Evolutionary conservation across 2,329 filamentous ascomycete species (phyloP).

Genomic region (Paraconiothyrium sp.): DNA sequence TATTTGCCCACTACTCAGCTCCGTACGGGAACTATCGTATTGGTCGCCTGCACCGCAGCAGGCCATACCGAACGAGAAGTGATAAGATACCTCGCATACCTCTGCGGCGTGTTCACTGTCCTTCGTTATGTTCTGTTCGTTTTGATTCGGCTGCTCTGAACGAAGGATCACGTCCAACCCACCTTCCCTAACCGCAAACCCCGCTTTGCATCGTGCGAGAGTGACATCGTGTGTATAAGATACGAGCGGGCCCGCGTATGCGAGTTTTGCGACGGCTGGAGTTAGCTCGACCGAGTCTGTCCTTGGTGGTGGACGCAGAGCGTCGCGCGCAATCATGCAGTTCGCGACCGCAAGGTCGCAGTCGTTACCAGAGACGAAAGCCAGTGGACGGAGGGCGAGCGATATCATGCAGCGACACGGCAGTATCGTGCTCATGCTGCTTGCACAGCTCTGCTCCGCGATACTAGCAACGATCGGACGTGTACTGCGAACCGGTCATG

Average conservation of each 20-base stretch:
- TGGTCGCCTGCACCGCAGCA: background rate
- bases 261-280: background rate
- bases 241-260: background rate
- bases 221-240: background rate
- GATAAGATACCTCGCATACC: no score
- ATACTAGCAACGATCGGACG: constrained; percentile 10
- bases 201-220: constrained; percentile 1
- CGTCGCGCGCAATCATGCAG: no score
- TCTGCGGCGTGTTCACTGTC: background rate
- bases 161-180: background rate
- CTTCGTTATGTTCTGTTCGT: background rate
- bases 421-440: constrained; percentile 11
- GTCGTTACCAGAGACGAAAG: background rate
- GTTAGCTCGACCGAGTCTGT: background rate
- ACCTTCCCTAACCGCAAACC: constrained; percentile 5
- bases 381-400: background rate
- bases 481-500: constrained; percentile 10
- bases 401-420: constrained; percentile 2
- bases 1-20: constrained; percentile 2
- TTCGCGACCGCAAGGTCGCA: background rate
- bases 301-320: no score
- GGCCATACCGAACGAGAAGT: background rate
- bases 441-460: constrained; percentile 4
- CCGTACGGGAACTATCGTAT: constrained; percentile 4
- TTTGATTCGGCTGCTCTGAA: background rate